A percentile compares a stretch with the other conserved stretches of the same genome.
These are phyloP conservation scores for Yarrowia osloensis DNA, from an alignment of 805 yeast species.

Conservation along the genomic window DNA sequence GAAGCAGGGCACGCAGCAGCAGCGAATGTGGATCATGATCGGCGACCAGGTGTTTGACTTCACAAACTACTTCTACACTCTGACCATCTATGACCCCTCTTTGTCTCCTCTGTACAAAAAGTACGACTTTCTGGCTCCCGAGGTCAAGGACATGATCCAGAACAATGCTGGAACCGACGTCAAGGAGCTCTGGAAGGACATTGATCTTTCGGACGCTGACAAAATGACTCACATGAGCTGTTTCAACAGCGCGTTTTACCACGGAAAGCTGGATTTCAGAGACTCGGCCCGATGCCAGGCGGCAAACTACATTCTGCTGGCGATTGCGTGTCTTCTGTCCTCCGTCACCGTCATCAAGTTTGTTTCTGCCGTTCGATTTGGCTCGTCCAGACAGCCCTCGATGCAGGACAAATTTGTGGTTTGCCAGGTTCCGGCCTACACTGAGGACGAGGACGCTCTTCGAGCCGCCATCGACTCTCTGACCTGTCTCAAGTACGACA, in stretches of 20 bases:
- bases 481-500: constrained; percentile 57
- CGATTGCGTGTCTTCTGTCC: constrained; percentile 45
- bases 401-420: constrained; percentile 47
- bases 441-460: constrained; percentile 58
- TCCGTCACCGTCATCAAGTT: constrained; percentile 46
- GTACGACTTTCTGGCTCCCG: constrained; percentile 44
- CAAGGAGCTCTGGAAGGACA: constrained; percentile 39
- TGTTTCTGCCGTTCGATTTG: constrained; percentile 45
- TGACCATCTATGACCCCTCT: constrained; percentile 36
- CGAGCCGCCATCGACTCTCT: constrained; percentile 60
- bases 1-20: constrained; percentile 36
- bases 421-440: constrained; percentile 52
- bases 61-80: constrained; percentile 44
- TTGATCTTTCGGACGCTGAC: constrained; percentile 38
- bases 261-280: constrained; percentile 46
- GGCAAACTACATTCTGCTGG: constrained; percentile 45
- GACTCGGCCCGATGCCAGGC: constrained; percentile 46
- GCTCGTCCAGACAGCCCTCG: constrained; percentile 43
- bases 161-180: constrained; percentile 45
- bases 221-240: constrained; percentile 42
- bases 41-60: constrained; percentile 45
- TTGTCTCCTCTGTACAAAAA: constrained; percentile 36
- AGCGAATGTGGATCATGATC: constrained; percentile 41
- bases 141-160: constrained; percentile 41
- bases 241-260: constrained; percentile 43